Evolutionary conservation across 306 rosid species (phyloP), one percentile per base, ranked within the genome.

Genomic region (Cicer cuneatum): DNA sequence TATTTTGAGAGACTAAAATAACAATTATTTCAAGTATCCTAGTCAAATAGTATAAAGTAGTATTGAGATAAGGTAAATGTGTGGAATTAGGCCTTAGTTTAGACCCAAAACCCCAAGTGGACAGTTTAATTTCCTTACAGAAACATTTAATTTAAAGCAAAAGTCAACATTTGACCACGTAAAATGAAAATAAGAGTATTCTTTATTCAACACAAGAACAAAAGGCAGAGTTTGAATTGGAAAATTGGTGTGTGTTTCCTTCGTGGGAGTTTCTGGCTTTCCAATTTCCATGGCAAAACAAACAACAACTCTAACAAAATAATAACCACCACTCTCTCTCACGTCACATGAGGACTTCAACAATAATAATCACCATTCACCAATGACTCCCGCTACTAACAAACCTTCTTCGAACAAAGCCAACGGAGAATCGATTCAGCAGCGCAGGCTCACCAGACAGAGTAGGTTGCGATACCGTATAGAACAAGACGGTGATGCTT

Each of bases 361-460:
- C 40, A 65, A 14, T 0, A 43, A 43, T 16, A 11, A 4, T 29
- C 37, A 51, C 3, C 37, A 49, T 5, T 24, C 29, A 18, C 66
- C 9, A 8, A 43, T 42, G 39, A 45, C 13, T 2, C 62, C 43
- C 35, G 9, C 40, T 16, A 69, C 47, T 62, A 61, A 54, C 38
- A 57, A 6, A 8, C 52, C 57, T 10, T 58, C 68, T 4, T 64
- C 74, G 8, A 71, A 57, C 42, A 16, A 24, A 24, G 18, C 16
- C 13, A 45, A 12, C 7, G 71, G 52, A n/a, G 62, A 63, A 42
- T 80, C 85, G 8, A 51, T 69, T 38, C 78, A 76, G 41, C 87
- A 80, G 5, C 84, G 90, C 43, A 80, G 90, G 74, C 89, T 94
- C 52, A 91, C 93, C 5, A 77, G 97, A 49, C 96, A 86, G 86